Percentiles rank a stretch among this genome's conserved stretches.
Conservation (phyloP, 1,284 basidiomycete genomes). For the Melampsora americana region DNA sequence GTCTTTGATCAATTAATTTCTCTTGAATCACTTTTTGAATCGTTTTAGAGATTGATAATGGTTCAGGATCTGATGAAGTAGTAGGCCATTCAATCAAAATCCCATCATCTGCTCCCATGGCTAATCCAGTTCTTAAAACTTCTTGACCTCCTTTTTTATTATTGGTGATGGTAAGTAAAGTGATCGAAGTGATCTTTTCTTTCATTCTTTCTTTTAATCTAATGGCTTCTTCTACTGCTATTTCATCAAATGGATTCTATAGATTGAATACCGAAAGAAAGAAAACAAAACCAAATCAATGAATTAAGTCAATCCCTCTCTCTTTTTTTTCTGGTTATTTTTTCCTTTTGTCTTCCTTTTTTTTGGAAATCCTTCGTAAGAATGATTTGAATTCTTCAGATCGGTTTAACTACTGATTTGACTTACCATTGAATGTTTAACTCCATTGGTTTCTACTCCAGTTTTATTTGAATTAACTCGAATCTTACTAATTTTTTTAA, state of each 20-base stretch:
- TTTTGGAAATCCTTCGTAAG: no score
- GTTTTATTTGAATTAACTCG: constrained; percentile 86
- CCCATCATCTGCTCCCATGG: constrained; percentile 93
- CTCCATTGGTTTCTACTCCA: constrained; percentile 81
- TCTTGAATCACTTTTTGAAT: constrained; percentile 67
- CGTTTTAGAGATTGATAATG: constrained; percentile 79
- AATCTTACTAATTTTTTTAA: constrained; percentile 74
- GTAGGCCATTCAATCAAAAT: constrained; percentile 87
- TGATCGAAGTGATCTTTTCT: constrained; percentile 75
- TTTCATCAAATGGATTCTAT: constrained; percentile 58
- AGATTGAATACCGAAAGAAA: not conserved
- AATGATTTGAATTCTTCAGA: no score
- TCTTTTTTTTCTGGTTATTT: constrained; percentile 64
- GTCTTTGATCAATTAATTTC: constrained; percentile 62
- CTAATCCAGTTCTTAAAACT: constrained; percentile 88
- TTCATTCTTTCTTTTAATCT: constrained; percentile 77
- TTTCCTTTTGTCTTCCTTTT: no score
- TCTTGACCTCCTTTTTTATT: constrained; percentile 71
- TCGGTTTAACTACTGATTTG: no score
- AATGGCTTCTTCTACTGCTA: constrained; percentile 93
- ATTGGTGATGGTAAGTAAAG: constrained; percentile 87
- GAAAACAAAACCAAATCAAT: no score
- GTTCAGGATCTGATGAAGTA: constrained; percentile 66
- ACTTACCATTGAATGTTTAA: constrained; percentile 95
- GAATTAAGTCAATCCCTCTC: no score